Evolutionary conservation across 768 basidiomycete species (phyloP), one percentile per base, ranked within the genome.

Genomic region (Tricholoma hemisulphureum): DNA sequence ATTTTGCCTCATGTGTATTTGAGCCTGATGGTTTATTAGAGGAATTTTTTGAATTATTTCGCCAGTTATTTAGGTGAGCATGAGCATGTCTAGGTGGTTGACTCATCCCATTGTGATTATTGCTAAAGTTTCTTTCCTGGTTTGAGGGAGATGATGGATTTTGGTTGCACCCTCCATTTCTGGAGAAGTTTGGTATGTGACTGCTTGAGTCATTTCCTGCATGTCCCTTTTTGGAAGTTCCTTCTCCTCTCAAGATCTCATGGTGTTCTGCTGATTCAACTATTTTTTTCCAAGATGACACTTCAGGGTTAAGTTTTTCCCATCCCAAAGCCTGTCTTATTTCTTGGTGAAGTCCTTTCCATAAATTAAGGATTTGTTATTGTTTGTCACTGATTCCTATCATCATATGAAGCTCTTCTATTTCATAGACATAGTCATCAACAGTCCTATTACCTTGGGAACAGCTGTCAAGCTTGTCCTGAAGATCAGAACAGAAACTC

Each of bases 381-480:
- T n/a, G 46, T 24, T 48, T 29, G n/a, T 48, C 46, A 48, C 46
- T 41, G 34, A 41, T 20, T 3, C 53, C 53, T 35, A 55, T 55
- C 53, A 55, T 39, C 23, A 16, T 55, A 20, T 43, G 41, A 3
- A 55, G 39, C 18, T 55, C 53, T 41, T 55, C 53, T 2, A 55
- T 18, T 45, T 55, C 53, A 45, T 55, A 55, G 8, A 45, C n/a
- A 31, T 23, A 55, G 24, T 55, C 39, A 6, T 6, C 8, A 28
- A 55, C 53, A 7, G 53, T 41, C n/a, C 34, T 55, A n/a, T 55
- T 24, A 45, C 41, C 41, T 55, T 55, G 53, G 18, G 41, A 29
- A 11, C 20, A 41, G 5, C n/a, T 21, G 8, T 32, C n/a, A 6
- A 55, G 39, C 28, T 55, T 55, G n/a, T 55, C 41, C 18, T 18